Percentiles rank a stretch among this genome's conserved stretches.
Evolutionary conservation across 768 basidiomycete species (phyloP).

Genomic region (Mycena venus): DNA sequence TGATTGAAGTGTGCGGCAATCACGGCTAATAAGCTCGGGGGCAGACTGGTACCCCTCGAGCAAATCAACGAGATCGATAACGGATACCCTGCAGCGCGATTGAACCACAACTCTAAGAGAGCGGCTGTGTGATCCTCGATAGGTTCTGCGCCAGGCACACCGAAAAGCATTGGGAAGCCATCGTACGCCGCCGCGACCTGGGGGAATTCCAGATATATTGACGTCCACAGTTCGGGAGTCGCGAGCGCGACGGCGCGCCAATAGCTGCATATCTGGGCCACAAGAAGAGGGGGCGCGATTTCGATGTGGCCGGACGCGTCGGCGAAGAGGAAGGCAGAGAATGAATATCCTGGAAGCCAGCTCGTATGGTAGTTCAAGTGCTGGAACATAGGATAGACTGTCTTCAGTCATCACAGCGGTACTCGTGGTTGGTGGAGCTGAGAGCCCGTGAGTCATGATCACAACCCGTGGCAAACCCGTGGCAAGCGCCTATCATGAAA

Average conservation of each 20-base stretch:
- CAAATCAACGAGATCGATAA: background rate
- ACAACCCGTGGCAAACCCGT: no score
- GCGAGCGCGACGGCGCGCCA: slow-evolving; percentile 5
- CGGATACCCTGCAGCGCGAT: background rate
- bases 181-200: background rate
- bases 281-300: background rate
- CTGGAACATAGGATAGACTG: no score
- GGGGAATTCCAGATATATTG: background rate
- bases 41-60: background rate
- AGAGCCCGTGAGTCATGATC: no score
- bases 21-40: background rate
- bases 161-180: background rate
- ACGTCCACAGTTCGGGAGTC: slow-evolving; percentile 9
- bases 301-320: background rate
- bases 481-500: no score
- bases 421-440: no score
- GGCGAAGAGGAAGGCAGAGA: background rate
- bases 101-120: slow-evolving; percentile 3
- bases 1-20: background rate
- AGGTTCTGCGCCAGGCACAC: background rate
- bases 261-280: background rate
- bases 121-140: background rate
- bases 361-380: background rate
- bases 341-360: background rate
- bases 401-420: no score